Base-by-base conservation (phyloP, 345 rosid genomes). In the Luvunga scandens region DNA sequence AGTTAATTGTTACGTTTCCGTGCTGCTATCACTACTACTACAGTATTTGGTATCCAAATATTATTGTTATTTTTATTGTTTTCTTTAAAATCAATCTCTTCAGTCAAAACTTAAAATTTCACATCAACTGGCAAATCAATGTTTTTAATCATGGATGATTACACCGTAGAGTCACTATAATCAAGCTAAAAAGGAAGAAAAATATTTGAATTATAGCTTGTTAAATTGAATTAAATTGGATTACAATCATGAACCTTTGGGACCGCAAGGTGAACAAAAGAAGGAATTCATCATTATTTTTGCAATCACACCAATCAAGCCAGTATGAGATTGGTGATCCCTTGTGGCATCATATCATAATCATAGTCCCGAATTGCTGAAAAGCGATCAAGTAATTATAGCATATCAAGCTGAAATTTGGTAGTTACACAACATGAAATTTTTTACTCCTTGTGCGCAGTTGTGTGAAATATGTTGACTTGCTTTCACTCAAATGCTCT, bases 281-380 rank as follows among this genome's bases (percentile, higher is more conserved):
- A 75, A 68, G 50, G 75, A 57, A 16, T 10, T 27, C 56, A 48
- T 75, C 19, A 59, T 55, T 10, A 31, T 25, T 5, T 24, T 59
- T 50, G 4, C 33, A 82, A 45, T 82, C 60, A 13, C 57, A 60
- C 75, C 69, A 79, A 79, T 83, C 59, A 76, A 62, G 30, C 75
- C 25, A 36, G 30, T 65, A 63, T 28, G 22, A 25, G 71, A 19
- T 42, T 7, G 65, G 12, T 76, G 80, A 73, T 45, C 9, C 28
- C 42, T 19, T 27, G 6, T 6, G 22, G 33, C 24, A 83, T 76
- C 72, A 72, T 79, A 31, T 66, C 72, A 36, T 66, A 72, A 83
- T 83, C 78, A 73, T 73, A 36, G 4, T 70, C 79, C 65, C 53
- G 39, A 69, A 45, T 80, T 59, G 27, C 57, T 73, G 42, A 77